phyloP scores from a whole-genome alignment of 2,329 filamentous ascomycete genomes.

The Exserohilum rostratum region DNA sequence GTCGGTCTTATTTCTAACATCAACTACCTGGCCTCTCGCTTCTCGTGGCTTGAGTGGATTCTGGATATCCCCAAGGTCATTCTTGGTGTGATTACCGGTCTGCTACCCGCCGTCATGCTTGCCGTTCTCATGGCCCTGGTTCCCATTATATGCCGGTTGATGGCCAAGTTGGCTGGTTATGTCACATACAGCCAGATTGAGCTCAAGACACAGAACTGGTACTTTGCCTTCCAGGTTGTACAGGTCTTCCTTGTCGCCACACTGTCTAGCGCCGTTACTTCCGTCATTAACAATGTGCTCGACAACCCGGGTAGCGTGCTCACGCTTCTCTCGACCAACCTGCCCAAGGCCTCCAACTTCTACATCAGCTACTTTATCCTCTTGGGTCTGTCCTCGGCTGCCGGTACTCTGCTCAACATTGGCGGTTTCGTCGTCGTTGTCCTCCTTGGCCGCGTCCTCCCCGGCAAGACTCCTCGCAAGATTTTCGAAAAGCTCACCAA shows the following conservation, averaged over 20 bases:
- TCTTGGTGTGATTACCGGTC: constrained; percentile 54
- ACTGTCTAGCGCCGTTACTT: constrained; percentile 76
- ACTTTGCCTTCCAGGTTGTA: constrained; percentile 91
- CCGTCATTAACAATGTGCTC: constrained; percentile 61
- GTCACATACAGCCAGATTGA: constrained; percentile 54
- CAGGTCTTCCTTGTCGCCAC: constrained; percentile 93
- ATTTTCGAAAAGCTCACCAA: constrained; percentile 53
- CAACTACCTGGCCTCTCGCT: constrained; percentile 49
- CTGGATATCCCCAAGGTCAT: constrained; percentile 49
- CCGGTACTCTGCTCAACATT: constrained; percentile 70
- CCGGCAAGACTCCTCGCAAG: constrained; percentile 54
- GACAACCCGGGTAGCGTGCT: constrained; percentile 67
- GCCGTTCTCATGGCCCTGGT: constrained; percentile 53
- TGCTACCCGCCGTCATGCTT: constrained; percentile 52
- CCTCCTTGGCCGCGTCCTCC: constrained; percentile 71
- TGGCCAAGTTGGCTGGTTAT: constrained; percentile 48
- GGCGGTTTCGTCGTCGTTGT: constrained; percentile 82
- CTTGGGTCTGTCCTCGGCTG: constrained; percentile 64
- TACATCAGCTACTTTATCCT: constrained; percentile 95
- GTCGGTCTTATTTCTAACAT: constrained; percentile 55
- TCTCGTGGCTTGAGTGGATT: constrained; percentile 52
- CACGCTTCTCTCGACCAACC: constrained; percentile 69
- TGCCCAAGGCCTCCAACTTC: constrained; percentile 90
- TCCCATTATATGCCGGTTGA: constrained; percentile 50
- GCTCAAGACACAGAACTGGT: constrained; percentile 86